Evolutionary conservation across 805 yeast genomes (phyloP).

Genomic region (Danielia reshetovae): DNA sequence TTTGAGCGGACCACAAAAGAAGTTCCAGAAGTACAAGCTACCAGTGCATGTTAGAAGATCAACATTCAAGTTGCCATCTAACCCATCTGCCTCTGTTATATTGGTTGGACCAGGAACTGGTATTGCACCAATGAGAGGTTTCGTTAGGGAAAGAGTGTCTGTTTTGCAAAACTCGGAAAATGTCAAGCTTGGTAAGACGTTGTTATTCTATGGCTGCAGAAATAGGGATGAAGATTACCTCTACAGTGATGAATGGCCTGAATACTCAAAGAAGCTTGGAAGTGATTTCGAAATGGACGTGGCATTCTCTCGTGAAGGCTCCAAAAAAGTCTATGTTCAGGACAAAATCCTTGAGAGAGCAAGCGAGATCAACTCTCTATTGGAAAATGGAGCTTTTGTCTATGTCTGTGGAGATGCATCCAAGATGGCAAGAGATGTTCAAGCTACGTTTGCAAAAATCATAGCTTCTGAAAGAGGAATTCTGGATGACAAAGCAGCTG

Average conservation of each 20-base stretch:
- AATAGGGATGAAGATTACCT: slow-evolving; percentile 73
- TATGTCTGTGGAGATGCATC: slow-evolving; percentile 98
- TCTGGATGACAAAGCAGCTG: slow-evolving; percentile 65
- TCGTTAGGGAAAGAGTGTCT: slow-evolving; percentile 80
- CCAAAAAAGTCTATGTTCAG: slow-evolving; percentile 76
- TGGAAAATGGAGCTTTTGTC: slow-evolving; percentile 71
- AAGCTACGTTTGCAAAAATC: slow-evolving; percentile 60
- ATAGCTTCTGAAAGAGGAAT: slow-evolving; percentile 61
- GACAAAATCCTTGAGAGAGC: slow-evolving; percentile 58
- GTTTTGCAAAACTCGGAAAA: slow-evolving; percentile 28
- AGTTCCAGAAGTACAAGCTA: slow-evolving; percentile 51
- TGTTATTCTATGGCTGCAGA: slow-evolving; percentile 88
- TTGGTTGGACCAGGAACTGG: slow-evolving; percentile 99
- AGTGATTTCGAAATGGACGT: slow-evolving; percentile 65
- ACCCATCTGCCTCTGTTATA: slow-evolving; percentile 77
- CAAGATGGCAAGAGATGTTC: slow-evolving; percentile 93
- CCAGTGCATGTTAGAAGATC: slow-evolving; percentile 95
- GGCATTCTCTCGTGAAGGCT: slow-evolving; percentile 79
- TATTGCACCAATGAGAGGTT: slow-evolving; percentile 97
- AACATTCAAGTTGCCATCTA: slow-evolving; percentile 87
- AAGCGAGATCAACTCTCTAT: slow-evolving; percentile 50
- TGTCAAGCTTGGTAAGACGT: slow-evolving; percentile 56
- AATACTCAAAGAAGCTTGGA: slow-evolving; percentile 59
- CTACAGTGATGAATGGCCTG: slow-evolving; percentile 87
- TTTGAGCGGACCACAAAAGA: slow-evolving; percentile 77